Percentiles rank a stretch among this genome's conserved stretches.
Evolutionary conservation across 768 basidiomycete genomes (phyloP).

Genomic region (Solioccasus polychromus): DNA sequence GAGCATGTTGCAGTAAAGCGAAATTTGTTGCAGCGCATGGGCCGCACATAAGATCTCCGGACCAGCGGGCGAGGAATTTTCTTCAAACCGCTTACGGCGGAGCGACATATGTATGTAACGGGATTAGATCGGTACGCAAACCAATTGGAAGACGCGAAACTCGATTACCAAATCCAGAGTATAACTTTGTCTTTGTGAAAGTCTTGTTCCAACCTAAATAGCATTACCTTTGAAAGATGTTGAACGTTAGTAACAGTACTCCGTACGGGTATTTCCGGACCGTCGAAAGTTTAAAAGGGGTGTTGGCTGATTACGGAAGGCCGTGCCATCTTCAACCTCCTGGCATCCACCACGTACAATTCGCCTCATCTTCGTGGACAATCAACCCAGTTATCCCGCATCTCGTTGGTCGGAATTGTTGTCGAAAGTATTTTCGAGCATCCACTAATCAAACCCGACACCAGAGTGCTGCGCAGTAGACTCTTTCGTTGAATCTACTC

Average conservation of each 20-base stretch:
- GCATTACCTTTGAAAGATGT: too few relatives aligned
- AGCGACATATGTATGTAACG: too few relatives aligned
- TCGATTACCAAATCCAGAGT: too few relatives aligned
- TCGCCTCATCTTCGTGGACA: background rate
- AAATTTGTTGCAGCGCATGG: too few relatives aligned
- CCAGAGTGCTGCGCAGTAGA: constrained; percentile 14
- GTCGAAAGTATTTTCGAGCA: background rate
- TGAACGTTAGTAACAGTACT: background rate
- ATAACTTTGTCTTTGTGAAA: too few relatives aligned
- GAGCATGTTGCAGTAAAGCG: too few relatives aligned
- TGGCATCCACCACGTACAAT: constrained; percentile 1
- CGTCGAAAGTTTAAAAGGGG: constrained; percentile 10
- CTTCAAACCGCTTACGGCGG: too few relatives aligned
- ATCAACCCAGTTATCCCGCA: background rate
- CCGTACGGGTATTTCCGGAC: constrained; percentile 14
- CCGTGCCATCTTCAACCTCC: constrained; percentile 1
- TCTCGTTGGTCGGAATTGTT: background rate
- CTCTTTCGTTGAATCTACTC: constrained; percentile 4
- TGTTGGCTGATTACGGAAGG: constrained; percentile 11
- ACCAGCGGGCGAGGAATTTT: too few relatives aligned
- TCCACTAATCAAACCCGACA: background rate
- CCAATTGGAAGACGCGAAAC: too few relatives aligned
- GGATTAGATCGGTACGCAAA: too few relatives aligned
- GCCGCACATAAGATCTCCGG: too few relatives aligned
- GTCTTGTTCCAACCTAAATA: too few relatives aligned